These are phyloP conservation scores for Nakazawaea anatomiae DNA, from an alignment of 805 yeast species.

Conservation along the genomic window DNA sequence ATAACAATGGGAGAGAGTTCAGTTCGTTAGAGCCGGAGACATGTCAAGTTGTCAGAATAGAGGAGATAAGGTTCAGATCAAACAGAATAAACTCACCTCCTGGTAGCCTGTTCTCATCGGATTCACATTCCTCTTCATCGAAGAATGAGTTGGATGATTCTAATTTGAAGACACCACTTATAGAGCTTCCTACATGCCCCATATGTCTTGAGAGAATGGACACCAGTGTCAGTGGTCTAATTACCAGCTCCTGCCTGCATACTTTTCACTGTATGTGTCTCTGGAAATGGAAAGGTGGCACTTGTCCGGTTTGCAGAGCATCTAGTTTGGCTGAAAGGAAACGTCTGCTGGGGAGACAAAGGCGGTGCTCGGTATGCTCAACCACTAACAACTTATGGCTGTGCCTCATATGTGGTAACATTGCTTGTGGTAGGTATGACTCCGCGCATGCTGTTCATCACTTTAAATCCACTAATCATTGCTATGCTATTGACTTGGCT, in stretches of 20 bases:
- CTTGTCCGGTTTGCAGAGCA: conserved; percentile 88
- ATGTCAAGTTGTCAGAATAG: conserved; percentile 73
- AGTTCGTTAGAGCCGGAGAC: conserved; percentile 86
- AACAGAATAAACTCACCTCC: conserved; percentile 17
- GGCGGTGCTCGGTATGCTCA: conserved; percentile 51
- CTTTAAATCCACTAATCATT: conserved; percentile 70
- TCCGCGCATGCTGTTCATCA: conserved; percentile 83
- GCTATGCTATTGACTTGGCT: conserved; percentile 83
- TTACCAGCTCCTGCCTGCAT: conserved; percentile 90
- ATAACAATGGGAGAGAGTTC: conserved; percentile 68
- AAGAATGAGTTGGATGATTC: not conserved
- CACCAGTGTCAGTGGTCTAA: conserved; percentile 66
- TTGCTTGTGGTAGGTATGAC: conserved; percentile 90
- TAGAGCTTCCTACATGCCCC: conserved; percentile 86
- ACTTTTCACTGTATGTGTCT: conserved; percentile 88
- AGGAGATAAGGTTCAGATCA: conserved; percentile 42
- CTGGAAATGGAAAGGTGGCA: conserved; percentile 83
- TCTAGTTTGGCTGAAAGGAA: conserved; percentile 32
- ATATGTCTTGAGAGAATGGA: conserved; percentile 90
- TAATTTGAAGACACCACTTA: conserved; percentile 4
- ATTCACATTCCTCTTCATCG: conserved; percentile 54
- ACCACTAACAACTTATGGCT: conserved; percentile 71
- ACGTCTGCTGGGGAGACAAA: not conserved
- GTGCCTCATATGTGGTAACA: conserved; percentile 82
- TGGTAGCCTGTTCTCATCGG: conserved; percentile 21